A percentile compares a stretch with the other conserved stretches of the same genome.
Evolutionary conservation across 2,329 filamentous ascomycete genomes (phyloP).

Genomic region (Fusarium incarnatum): DNA sequence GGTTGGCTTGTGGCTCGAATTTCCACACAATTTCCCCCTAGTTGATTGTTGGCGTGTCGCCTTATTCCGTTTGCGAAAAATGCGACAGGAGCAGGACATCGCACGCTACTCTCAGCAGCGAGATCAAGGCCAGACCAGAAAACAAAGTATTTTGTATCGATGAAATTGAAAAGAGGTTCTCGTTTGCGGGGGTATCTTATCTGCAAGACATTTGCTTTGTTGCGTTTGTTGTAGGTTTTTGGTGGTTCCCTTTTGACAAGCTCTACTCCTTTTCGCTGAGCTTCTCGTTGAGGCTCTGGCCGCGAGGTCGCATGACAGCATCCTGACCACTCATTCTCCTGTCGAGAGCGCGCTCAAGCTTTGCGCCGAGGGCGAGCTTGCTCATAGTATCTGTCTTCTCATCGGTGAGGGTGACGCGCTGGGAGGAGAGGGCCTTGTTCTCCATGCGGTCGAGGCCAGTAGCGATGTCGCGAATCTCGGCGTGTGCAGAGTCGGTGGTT

Average conservation of each 20-base stretch:
- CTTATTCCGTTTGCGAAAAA: slow-evolving; percentile 11
- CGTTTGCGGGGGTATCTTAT: slow-evolving; percentile 34
- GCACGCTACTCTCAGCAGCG: background rate
- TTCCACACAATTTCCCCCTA: slow-evolving; percentile 11
- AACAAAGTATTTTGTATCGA: slow-evolving; percentile 20
- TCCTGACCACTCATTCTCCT: slow-evolving; percentile 90
- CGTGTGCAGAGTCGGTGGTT: slow-evolving; percentile 65
- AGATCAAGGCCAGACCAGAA: slow-evolving; percentile 5
- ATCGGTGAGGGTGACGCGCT: slow-evolving; percentile 77
- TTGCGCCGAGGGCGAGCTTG: slow-evolving; percentile 89
- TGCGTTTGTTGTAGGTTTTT: slow-evolving; percentile 8
- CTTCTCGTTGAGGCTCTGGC: slow-evolving; percentile 55
- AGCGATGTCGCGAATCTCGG: slow-evolving; percentile 76
- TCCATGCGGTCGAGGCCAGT: slow-evolving; percentile 87
- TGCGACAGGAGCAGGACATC: background rate
- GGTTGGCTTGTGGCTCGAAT: slow-evolving; percentile 11
- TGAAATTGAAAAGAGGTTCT: slow-evolving; percentile 7
- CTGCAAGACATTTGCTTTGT: slow-evolving; percentile 31
- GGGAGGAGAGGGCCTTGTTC: slow-evolving; percentile 84
- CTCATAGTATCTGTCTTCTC: slow-evolving; percentile 85
- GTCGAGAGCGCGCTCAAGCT: slow-evolving; percentile 87
- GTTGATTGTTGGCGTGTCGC: slow-evolving; percentile 6
- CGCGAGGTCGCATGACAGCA: slow-evolving; percentile 78
- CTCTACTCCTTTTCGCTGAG: slow-evolving; percentile 41
- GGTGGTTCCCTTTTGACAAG: background rate